A percentile compares a stretch with the other conserved stretches of the same genome.
Evolutionary conservation across 768 basidiomycete species (phyloP).

Genomic region (Boletus eberwhitei): DNA sequence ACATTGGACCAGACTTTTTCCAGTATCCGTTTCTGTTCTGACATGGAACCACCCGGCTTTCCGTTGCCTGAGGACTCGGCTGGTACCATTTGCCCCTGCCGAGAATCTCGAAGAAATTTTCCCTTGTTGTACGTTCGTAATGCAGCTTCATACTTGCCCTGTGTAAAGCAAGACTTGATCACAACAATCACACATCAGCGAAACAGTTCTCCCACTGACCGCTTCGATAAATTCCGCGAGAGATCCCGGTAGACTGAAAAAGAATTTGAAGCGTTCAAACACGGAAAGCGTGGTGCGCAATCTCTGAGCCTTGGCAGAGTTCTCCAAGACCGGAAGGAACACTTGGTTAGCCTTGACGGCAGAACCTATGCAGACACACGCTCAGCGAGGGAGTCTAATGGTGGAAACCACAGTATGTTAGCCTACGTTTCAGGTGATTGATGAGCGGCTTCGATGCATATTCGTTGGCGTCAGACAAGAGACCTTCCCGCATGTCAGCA

Average conservation of each 20-base stretch:
- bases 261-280: conserved; percentile 95
- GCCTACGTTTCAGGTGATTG: conserved; percentile 81
- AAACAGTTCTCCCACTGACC: conserved; percentile 41
- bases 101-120: conserved; percentile 81
- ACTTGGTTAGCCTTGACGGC: conserved; percentile 92
- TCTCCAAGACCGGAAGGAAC: conserved; percentile 93
- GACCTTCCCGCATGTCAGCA: conserved; percentile 88
- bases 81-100: conserved; percentile 83
- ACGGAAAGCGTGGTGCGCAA: conserved; percentile 90
- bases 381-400: conserved; percentile 1
- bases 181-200: not conserved
- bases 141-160: conserved; percentile 94
- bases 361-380: conserved; percentile 52
- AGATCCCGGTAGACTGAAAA: conserved; percentile 95
- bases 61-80: conserved; percentile 61
- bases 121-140: conserved; percentile 97
- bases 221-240: conserved; percentile 87
- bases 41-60: conserved; percentile 45
- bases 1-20: conserved; percentile 96
- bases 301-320: conserved; percentile 90
- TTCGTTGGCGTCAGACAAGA: conserved; percentile 72
- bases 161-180: not conserved
- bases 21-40: conserved; percentile 87
- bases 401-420: not conserved
- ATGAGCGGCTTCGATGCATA: conserved; percentile 80